A percentile compares a stretch with the other conserved stretches of the same genome.
These are phyloP conservation scores for Phlegmacium glaucopus DNA, from an alignment of 768 basidiomycete species.

Conservation along the genomic window DNA sequence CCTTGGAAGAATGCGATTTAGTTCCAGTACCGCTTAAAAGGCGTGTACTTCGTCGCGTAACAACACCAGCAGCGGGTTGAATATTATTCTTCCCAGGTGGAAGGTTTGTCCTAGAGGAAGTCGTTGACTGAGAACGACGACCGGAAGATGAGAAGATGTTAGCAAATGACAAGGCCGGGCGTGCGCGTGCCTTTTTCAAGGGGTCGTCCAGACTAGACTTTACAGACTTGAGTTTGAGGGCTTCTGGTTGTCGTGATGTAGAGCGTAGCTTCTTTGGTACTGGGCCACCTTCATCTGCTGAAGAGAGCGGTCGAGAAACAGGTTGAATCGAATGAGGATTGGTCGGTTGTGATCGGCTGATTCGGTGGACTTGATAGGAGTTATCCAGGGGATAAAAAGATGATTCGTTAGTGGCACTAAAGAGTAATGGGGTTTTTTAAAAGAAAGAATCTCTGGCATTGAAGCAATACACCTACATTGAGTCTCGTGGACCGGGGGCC, in stretches of 20 bases:
- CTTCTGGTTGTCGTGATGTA: conserved; percentile 50
- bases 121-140: conserved; percentile 74
- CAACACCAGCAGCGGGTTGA: conserved; percentile 35
- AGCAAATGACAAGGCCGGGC: conserved; percentile 84
- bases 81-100: conserved; percentile 50
- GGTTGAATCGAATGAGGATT: conserved; percentile 42
- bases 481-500: conserved; percentile 57
- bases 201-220: conserved; percentile 67
- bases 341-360: conserved; percentile 39
- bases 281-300: conserved; percentile 79
- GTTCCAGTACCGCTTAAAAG: conserved; percentile 54
- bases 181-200: conserved; percentile 88
- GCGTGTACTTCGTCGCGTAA: conserved; percentile 71
- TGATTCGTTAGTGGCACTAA: conserved; percentile 57
- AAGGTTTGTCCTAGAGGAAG: conserved; percentile 56
- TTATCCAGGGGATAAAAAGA: conserved; percentile 43
- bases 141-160: conserved; percentile 84
- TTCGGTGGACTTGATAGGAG: conserved; percentile 53
- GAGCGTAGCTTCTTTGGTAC: conserved; percentile 74
- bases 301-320: conserved; percentile 69
- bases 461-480: conserved; percentile 42
- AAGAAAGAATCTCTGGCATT: conserved; percentile 2
- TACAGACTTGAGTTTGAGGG: conserved; percentile 51
- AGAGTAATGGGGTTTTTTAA: conserved; percentile 13
- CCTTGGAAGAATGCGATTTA: conserved; percentile 56